These are phyloP conservation scores for Rhynchosporium secalis DNA, from an alignment of 2,329 filamentous ascomycete species.

Conservation along the genomic window DNA sequence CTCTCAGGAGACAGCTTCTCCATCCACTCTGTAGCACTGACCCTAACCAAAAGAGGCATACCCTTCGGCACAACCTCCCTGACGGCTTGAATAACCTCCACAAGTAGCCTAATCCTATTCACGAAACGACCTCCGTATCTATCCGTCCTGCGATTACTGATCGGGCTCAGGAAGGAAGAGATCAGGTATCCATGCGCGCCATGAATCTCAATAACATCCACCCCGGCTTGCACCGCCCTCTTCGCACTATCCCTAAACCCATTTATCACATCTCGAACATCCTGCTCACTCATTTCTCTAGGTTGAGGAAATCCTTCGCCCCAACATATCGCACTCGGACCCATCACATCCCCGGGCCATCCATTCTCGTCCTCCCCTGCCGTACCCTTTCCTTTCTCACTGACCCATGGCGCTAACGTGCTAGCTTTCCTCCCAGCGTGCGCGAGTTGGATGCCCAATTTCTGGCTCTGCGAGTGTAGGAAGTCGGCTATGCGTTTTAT, in stretches of 20 bases:
- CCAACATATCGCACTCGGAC: conserved; percentile 59
- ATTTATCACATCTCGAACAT: conserved; percentile 41
- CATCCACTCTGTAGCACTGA: conserved; percentile 66
- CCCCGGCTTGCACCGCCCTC: conserved; percentile 48
- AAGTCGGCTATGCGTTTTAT: conserved; percentile 44
- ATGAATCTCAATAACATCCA: conserved; percentile 65
- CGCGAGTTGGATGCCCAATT: conserved; percentile 69
- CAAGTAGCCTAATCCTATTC: conserved; percentile 63
- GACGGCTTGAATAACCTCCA: conserved; percentile 54
- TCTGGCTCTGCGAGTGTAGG: conserved; percentile 54
- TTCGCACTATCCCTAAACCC: conserved; percentile 42
- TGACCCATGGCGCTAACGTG: conserved; percentile 42
- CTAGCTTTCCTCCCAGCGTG: conserved; percentile 57
- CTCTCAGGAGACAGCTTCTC: conserved; percentile 41
- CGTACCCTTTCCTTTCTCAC: conserved; percentile 27
- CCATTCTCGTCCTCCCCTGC: conserved; percentile 41
- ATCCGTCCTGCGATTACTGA: conserved; percentile 62
- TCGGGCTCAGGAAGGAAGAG: conserved; percentile 62
- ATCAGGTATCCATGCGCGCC: conserved; percentile 67
- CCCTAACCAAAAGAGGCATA: conserved; percentile 58
- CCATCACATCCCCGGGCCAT: conserved; percentile 46
- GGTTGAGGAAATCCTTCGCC: conserved; percentile 55
- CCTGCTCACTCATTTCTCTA: conserved; percentile 55
- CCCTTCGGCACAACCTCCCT: conserved; percentile 52
- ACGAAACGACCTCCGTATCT: conserved; percentile 65